Evolutionary conservation across 1,284 basidiomycete species (phyloP), one percentile per base, ranked within the genome.

Genomic region (Papiliotrema fonsecae): DNA sequence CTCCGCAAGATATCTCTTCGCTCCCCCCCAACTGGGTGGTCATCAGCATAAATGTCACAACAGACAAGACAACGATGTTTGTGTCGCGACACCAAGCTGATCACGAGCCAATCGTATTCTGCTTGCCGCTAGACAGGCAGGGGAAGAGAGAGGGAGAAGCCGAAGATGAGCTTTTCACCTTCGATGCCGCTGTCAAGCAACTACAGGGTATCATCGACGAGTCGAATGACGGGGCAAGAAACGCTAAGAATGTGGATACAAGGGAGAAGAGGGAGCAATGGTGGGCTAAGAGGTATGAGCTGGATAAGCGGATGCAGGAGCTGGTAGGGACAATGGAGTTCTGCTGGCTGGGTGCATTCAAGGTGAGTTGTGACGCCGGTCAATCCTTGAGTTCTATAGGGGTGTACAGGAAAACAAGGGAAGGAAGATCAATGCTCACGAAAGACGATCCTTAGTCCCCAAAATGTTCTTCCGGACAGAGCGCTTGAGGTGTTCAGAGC

Each of bases 281-380:
- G 94, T 98, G 94, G 94, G 82, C 81, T 32, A 79, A 84, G 45
- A 79, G 91, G 11, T 77, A 78, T 37, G 79, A 79, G 25, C 78
- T 98, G 26, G 93, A 98, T 65, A 77, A 76, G 42, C 79, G 89
- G 25, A 70, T 99, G 64, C 77, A 82, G 42, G 81, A 83, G 30
- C 75, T 99, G 9, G 73, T 97, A 25, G 82, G 83, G 54, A 87
- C 84, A 54, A 85, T 99, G 31, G 94, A 98, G 68, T 90, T 88
- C 62, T 90, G 87, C 61, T 98, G 96, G 96, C 78, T 99, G 3
- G 94, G 96, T 1, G 91, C 86, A 21, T 97, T 97, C 81, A 97
- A 97, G 81, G 91, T 89, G 43, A 31, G 76, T 65, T 2, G 4
- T n/a, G n/a, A 26, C n/a, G 11, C n/a, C n/a, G 18, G 18, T 32